These are phyloP conservation scores for Sordaria brevicollis DNA, from an alignment of 495 filamentous ascomycete species.

Conservation along the genomic window DNA sequence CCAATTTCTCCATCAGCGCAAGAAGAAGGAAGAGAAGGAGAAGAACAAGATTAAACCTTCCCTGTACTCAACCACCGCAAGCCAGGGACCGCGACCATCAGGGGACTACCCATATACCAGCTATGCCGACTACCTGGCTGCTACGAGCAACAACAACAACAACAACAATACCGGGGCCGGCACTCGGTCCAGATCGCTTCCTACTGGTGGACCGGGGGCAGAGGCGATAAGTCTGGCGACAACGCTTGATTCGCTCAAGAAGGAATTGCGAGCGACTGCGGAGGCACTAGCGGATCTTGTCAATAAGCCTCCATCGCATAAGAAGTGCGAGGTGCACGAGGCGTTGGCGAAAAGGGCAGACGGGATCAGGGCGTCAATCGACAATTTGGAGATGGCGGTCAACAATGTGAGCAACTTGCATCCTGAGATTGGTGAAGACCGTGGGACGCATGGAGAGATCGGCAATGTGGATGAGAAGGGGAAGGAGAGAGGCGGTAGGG, in stretches of 20 bases:
- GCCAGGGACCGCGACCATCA: background rate
- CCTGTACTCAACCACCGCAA: background rate
- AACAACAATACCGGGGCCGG: background rate
- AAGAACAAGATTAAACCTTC: background rate
- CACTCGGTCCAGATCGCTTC: background rate
- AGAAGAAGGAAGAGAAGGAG: background rate
- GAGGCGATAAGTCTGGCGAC: constrained; percentile 1
- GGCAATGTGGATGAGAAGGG: background rate
- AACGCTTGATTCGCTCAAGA: constrained; percentile 11
- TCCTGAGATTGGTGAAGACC: background rate
- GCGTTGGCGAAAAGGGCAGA: constrained; percentile 12
- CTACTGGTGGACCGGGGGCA: background rate
- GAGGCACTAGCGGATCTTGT: constrained; percentile 9
- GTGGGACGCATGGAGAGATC: background rate
- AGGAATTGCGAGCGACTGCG: constrained; percentile 10
- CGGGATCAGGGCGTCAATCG: constrained; percentile 8
- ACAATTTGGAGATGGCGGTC: constrained; percentile 8
- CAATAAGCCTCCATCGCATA: background rate
- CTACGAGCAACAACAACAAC: background rate
- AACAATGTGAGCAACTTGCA: constrained; percentile 22
- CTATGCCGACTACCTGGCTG: background rate
- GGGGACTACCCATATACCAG: background rate
- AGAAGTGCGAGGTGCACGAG: constrained; percentile 10
- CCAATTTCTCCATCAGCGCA: constrained; percentile 8
- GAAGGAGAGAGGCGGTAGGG: background rate